These are phyloP conservation scores for Phaffia rhodozyma DNA, from an alignment of 1,284 basidiomycete species.

Conservation along the genomic window DNA sequence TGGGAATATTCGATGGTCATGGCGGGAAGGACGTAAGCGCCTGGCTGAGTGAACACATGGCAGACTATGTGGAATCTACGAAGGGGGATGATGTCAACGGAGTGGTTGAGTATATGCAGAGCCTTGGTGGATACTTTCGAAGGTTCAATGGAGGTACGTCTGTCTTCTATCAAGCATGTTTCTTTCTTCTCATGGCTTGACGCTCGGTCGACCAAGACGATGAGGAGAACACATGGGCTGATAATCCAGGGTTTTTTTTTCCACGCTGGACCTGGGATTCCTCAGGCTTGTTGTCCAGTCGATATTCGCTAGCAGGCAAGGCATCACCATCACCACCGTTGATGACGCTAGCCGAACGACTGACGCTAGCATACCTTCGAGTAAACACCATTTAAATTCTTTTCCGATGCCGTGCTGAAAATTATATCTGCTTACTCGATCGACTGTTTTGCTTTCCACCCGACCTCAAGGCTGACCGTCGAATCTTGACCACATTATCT, in stretches of 20 bases:
- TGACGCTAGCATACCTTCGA: conserved; percentile 73
- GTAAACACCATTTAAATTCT: conserved; percentile 36
- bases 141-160: conserved; percentile 62
- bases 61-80: conserved; percentile 63
- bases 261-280: too few relatives aligned
- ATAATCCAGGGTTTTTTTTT: too few relatives aligned
- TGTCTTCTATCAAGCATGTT: neutral
- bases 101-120: conserved; percentile 60
- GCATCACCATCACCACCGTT: conserved; percentile 22
- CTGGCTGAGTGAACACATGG: conserved; percentile 66
- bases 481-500: conserved; percentile 49
- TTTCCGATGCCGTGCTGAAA: too few relatives aligned
- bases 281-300: neutral
- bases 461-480: conserved; percentile 44
- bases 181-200: conserved; percentile 33
- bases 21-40: conserved; percentile 64
- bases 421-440: neutral
- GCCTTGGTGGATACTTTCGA: conserved; percentile 75
- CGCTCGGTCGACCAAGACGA: neutral
- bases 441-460: neutral
- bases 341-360: conserved; percentile 68
- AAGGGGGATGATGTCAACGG: conserved; percentile 56
- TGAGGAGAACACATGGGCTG: neutral
- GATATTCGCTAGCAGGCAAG: neutral
- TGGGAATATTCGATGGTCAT: conserved; percentile 35